Evolutionary conservation across 768 basidiomycete species (phyloP), one percentile per base, ranked within the genome.

Genomic region (Lactarius hatsudake): DNA sequence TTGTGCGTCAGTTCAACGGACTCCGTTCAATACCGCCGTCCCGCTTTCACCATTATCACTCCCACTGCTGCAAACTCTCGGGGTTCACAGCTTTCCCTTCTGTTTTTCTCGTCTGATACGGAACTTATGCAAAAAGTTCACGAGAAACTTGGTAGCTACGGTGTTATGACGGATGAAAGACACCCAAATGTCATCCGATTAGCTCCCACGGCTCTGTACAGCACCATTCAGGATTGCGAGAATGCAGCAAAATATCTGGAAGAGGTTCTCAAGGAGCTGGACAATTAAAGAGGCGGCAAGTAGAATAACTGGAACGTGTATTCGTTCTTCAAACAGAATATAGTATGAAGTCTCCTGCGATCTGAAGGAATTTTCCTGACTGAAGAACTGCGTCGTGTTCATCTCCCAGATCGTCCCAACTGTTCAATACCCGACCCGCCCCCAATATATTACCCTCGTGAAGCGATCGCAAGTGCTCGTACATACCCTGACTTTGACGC

Each of bases 81-180:
- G 62, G 96, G 96, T 3, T 87, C 91, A 42, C 95, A 98, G 76
- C 80, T 99, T 20, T 97, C 94, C 28, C 79, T 98, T 38, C 78
- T 93, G 36, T 91, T 96, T 78, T 77, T 94, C 34, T 89, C 90
- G 23, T 63, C 78, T 36, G 84, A 81, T 62, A 72, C 83, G 17
- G 82, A 80, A 38, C 74, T 86, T 54, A 98, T 98, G 96, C 81
- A 82, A 65, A 81, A 79, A 64, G 82, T 97, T 26, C 86, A 87
- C 67, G 76, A 83, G 61, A 80, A 77, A 48, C 76, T 98, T 73
- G 78, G 81, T 26, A 81, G 82, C 67, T 76, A 81, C 60, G 97
- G 97, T 7, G 89, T 99, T 17, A 83, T 97, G 61, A 96, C 93
- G 12, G 97, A 99, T 77, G 93, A 96, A 77, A 81, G 97, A 73